Evolutionary conservation across 2,329 filamentous ascomycete species (phyloP).

Genomic region (Aspergillus fischeri): DNA sequence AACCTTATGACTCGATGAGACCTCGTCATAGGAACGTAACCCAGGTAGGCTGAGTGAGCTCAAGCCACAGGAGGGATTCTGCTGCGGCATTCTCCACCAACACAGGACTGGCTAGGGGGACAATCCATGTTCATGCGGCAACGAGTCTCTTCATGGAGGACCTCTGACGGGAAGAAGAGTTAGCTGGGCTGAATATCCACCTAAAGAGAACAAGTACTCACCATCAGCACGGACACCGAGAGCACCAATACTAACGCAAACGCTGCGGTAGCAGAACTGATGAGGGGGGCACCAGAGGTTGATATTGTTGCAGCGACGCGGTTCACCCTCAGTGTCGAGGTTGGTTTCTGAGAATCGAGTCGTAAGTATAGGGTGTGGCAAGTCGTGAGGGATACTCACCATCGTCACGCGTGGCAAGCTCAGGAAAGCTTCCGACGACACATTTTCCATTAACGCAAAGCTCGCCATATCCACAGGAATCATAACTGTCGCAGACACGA

Average conservation of each 20-base stretch:
- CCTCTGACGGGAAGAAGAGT: not conserved
- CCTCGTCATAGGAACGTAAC: not conserved
- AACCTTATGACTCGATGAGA: not conserved
- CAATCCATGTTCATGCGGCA: not conserved
- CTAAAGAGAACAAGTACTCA: not conserved
- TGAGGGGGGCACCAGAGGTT: not conserved
- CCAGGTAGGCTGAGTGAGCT: not conserved
- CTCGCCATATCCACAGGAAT: not conserved
- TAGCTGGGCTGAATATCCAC: not conserved
- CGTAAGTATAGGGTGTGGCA: not conserved
- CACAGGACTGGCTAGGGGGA: not conserved
- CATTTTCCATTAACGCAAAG: not conserved
- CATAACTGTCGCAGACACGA: fast-evolving
- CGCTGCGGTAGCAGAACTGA: not conserved
- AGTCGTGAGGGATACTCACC: not conserved
- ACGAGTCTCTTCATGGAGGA: not conserved
- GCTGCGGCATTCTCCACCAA: not conserved
- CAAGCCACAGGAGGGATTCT: not conserved
- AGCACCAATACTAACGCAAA: not conserved
- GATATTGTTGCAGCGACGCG: not conserved
- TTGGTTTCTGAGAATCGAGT: not conserved
- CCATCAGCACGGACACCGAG: not conserved
- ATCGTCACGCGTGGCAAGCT: not conserved
- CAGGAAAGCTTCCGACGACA: not conserved
- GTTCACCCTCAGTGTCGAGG: not conserved